Conservation (phyloP, 805 yeast genomes). For the Ogataea siamensis region DNA sequence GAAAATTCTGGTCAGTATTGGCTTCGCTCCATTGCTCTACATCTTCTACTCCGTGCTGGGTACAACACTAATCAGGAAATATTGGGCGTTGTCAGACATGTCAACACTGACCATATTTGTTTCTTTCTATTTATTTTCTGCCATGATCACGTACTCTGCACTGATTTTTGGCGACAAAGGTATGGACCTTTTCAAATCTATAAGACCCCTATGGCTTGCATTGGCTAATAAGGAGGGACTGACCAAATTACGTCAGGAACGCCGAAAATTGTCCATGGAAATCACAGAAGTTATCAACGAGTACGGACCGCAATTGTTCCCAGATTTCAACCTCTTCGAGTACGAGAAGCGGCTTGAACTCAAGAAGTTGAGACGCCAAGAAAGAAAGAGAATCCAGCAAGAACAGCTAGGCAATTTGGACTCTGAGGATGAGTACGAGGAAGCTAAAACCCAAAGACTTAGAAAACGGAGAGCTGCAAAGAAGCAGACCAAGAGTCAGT, state of each 20-base stretch:
- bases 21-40: conserved; percentile 84
- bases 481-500: conserved; percentile 28
- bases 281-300: conserved; percentile 79
- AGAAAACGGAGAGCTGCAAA: conserved; percentile 40
- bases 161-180: conserved; percentile 91
- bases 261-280: conserved; percentile 63
- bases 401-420: conserved; percentile 23
- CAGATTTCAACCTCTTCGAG: conserved; percentile 69
- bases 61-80: conserved; percentile 34
- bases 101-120: conserved; percentile 33
- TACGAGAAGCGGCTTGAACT: conserved; percentile 40
- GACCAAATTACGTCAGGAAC: conserved; percentile 54
- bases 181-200: conserved; percentile 78
- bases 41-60: conserved; percentile 72
- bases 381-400: conserved; percentile 26
- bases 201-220: conserved; percentile 75
- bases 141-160: conserved; percentile 82
- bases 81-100: conserved; percentile 19
- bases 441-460: conserved; percentile 45
- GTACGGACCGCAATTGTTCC: conserved; percentile 80
- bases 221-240: conserved; percentile 57
- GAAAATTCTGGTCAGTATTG: conserved; percentile 89
- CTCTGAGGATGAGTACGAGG: conserved; percentile 49
- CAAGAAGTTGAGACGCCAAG: conserved; percentile 29
- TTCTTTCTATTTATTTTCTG: conserved; percentile 63